A percentile compares a stretch with the other conserved stretches of the same genome.
Conservation (phyloP, 768 basidiomycete species). For the Suillus variegatus region DNA sequence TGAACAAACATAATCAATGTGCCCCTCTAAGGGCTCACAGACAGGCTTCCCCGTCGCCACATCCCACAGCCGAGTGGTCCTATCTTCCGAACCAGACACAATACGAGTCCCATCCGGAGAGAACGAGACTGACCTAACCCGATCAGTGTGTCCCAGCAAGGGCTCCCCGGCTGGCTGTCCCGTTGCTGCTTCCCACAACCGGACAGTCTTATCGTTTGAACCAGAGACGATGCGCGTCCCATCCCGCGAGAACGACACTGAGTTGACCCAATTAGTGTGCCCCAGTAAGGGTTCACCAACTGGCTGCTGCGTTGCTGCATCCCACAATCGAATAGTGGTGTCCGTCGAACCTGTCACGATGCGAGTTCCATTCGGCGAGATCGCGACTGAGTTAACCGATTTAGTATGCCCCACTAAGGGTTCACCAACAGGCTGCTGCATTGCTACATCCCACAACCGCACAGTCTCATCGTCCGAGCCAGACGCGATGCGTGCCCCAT, state of each 20-base stretch:
- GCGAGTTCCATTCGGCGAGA: conserved; percentile 14
- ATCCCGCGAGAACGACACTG: conserved; percentile 20
- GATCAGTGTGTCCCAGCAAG: background rate
- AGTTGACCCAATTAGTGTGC: conserved; percentile 11
- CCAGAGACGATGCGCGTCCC: conserved; percentile 20
- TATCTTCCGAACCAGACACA: background rate
- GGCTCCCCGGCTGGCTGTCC: background rate
- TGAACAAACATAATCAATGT: background rate
- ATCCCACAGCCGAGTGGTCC: background rate
- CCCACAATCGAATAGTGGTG: conserved; percentile 7
- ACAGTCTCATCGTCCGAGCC: background rate
- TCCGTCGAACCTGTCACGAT: conserved; percentile 11
- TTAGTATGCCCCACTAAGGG: conserved; percentile 5
- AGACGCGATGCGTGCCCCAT: conserved; percentile 1
- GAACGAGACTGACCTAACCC: background rate
- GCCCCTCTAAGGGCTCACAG: background rate
- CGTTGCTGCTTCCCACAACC: conserved; percentile 15
- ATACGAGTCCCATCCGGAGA: background rate
- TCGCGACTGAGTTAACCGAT: conserved; percentile 3
- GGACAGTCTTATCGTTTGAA: conserved; percentile 13
- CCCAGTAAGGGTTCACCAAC: conserved; percentile 9
- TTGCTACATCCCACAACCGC: conserved; percentile 4
- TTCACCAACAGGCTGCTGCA: background rate
- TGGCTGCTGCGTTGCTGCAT: background rate
- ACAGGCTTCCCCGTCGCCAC: background rate